Evolutionary conservation across 1,284 basidiomycete genomes (phyloP), one percentile per base, ranked within the genome.

Genomic region (Thecaphora thlaspeos): DNA sequence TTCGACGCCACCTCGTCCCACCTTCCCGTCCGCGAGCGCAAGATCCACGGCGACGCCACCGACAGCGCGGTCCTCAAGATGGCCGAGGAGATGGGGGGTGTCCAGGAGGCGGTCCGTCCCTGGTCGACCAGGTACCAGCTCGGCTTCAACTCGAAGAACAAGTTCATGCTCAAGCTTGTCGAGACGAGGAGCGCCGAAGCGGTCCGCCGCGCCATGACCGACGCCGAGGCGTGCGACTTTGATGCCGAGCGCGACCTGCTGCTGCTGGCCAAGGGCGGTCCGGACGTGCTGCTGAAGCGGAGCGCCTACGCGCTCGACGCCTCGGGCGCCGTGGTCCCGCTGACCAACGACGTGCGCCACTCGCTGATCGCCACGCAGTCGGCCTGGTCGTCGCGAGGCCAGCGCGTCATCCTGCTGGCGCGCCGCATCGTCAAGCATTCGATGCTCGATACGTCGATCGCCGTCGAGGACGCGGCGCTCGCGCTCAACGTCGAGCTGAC

Each of bases 81-180:
- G 61, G 81, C 84, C 0, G 85, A 86, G 64, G 75, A 76, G 8
- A 66, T 85, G 10, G 47, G 69, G 39, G 70, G 79, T 14, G 76
- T 80, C 7, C 48, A 62, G 2, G 71, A 72, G 24, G 51, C 70
- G n/a, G 66, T 72, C 30, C 55, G 55, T 11, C 77, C 79, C 34
- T 81, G 80, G 79, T 48, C 68, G 12, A 77, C 78, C 47, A 55
- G 80, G 4, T 80, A 77, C 71, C 79, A 79, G 43, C 66, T 73
- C 15, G 61, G 82, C 7, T 87, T 87, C 80, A 86, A 84, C 75
- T 86, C 84, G 15, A 83, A 82, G 73, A 85, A 86, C 70, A 87
- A 87, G 73, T 87, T 83, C 81, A 86, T 86, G 83, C 80, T 85
- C 49, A 82, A 81, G 41, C 57, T 70, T 34, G 66, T 60, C 49